Evolutionary conservation across 331 rosid genomes (phyloP).

Genomic region (Spiraea crenata): DNA sequence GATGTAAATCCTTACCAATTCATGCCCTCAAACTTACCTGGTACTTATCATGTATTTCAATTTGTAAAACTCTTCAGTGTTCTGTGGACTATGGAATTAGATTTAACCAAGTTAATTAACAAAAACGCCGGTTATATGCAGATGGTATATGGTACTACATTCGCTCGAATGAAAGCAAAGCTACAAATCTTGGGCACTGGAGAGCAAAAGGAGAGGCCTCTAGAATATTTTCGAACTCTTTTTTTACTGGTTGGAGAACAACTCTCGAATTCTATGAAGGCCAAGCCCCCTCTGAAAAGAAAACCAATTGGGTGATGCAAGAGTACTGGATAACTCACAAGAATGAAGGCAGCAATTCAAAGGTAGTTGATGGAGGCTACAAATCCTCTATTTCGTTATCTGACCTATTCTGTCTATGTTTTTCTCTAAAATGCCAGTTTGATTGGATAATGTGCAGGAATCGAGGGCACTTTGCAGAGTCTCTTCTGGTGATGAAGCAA

Average conservation of each 20-base stretch:
- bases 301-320: conserved; percentile 34
- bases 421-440: conserved; percentile 31
- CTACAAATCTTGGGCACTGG: conserved; percentile 33
- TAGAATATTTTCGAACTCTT: conserved; percentile 20
- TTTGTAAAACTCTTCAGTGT: background rate
- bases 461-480: conserved; percentile 31
- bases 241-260: conserved; percentile 25
- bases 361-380: conserved; percentile 31
- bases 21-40: conserved; percentile 33
- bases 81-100: background rate
- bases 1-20: conserved; percentile 26
- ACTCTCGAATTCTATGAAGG: conserved; percentile 29
- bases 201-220: conserved; percentile 22
- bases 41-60: conserved; percentile 13
- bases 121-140: conserved; percentile 4
- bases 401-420: conserved; percentile 3
- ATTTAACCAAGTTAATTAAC: background rate
- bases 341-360: conserved; percentile 14
- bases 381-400: conserved; percentile 6
- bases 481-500: conserved; percentile 17
- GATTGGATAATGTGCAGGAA: conserved; percentile 42
- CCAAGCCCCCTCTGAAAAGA: conserved; percentile 19
- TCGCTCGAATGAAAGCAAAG: conserved; percentile 7
- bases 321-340: conserved; percentile 29
- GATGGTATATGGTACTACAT: conserved; percentile 31